Evolutionary conservation across 1,284 basidiomycete species (phyloP), one percentile per base, ranked within the genome.

Genomic region (Ganoderma boninense): DNA sequence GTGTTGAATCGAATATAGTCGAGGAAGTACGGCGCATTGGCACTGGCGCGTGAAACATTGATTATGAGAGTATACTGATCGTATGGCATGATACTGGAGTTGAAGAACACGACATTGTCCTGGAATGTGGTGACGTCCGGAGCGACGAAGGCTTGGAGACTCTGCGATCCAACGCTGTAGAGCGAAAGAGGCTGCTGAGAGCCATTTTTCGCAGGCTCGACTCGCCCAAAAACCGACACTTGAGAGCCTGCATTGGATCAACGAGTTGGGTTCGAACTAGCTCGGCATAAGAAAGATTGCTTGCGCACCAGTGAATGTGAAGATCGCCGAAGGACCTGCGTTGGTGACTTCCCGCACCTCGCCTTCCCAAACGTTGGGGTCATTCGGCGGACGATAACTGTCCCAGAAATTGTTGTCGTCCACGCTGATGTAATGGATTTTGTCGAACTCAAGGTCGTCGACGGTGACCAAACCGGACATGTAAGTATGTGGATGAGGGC

Each of bases 1-100:
- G 52, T 70, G 64, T 69, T 72, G 62, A 67, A 72, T 13, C 52
- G 65, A 52, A 69, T 62, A 16, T 72, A 72, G 29, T 72, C 71
- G 29, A 72, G 64, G n/a, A 65, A 46, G n/a, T 66, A 72, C 2
- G 71, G 71, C 0, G 68, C 57, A 26, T 62, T 43, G 13, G 60
- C 5, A 61, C 63, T 67, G 2, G 64, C 68, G 10, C 61, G 63
- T 1, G 68, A 52, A 46, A 72, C 64, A 54, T 72, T 72, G 43
- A 72, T 68, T 16, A 62, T 35, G n/a, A 72, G 68, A 6, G 63
- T 68, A 26, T 72, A 69, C 35, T 60, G 54, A 8, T 64, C 68
- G 40, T 69, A 69, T 5, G 71, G 66, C 66, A 72, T 49, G n/a
- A 65, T 52, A 43, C 38, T 69, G 32, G 71, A 72, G 60, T 72